These are phyloP conservation scores for Rossbeevera mucosa DNA, from an alignment of 768 basidiomycete species.

Conservation along the genomic window DNA sequence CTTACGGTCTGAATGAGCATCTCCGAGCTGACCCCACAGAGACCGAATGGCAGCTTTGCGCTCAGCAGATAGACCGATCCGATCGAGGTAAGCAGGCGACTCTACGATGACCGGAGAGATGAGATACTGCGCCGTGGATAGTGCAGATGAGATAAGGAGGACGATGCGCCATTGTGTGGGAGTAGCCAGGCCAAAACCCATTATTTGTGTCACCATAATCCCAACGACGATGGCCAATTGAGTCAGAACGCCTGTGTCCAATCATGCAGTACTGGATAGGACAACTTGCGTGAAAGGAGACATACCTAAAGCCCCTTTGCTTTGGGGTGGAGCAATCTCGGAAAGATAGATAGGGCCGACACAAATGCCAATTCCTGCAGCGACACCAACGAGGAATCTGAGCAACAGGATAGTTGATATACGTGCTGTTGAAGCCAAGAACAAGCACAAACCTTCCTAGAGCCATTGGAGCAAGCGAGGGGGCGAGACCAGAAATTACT, in stretches of 20 bases:
- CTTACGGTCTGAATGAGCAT: conserved; percentile 26
- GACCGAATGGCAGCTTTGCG: conserved; percentile 41
- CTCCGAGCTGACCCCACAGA: conserved; percentile 48
- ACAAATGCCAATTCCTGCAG: conserved; percentile 68
- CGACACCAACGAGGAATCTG: conserved; percentile 65
- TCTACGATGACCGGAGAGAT: conserved; percentile 55
- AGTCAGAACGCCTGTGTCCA: conserved; percentile 61
- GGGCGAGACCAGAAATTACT: conserved; percentile 59
- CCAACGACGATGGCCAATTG: conserved; percentile 82
- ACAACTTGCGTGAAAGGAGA: neutral
- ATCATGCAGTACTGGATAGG: neutral
- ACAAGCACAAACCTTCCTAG: conserved; percentile 56
- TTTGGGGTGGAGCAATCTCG: conserved; percentile 74
- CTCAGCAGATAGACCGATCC: conserved; percentile 46
- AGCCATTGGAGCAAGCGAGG: conserved; percentile 49
- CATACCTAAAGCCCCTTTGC: conserved; percentile 71
- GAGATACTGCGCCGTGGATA: conserved; percentile 57
- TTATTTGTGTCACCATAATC: conserved; percentile 78
- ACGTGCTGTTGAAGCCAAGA: neutral
- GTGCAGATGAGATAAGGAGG: conserved; percentile 52
- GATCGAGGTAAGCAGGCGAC: conserved; percentile 64
- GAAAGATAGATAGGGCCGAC: conserved; percentile 83
- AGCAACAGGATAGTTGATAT: neutral
- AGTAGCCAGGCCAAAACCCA: conserved; percentile 68
- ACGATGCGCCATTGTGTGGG: conserved; percentile 69